Evolutionary conservation across 2,329 filamentous ascomycete species (phyloP).

Genomic region (Zymoseptoria crescenta): DNA sequence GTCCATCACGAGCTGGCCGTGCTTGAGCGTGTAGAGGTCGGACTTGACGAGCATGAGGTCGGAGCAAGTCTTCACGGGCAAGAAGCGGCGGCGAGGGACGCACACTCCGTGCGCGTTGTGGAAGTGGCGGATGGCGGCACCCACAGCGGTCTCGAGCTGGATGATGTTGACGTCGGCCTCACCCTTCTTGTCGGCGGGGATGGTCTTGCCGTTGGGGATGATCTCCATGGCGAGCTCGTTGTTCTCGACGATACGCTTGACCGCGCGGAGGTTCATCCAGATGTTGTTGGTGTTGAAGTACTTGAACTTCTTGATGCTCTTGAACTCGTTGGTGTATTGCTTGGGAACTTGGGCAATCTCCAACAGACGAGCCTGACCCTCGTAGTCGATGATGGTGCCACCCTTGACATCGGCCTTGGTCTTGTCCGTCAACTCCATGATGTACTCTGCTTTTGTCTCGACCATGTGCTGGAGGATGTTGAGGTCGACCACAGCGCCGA

Average conservation of each 20-base stretch:
- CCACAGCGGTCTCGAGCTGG: slow-evolving; percentile 97
- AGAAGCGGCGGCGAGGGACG: slow-evolving; percentile 92
- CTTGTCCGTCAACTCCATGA: slow-evolving; percentile 99
- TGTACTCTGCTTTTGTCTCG: slow-evolving; percentile 93
- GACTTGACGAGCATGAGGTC: slow-evolving; percentile 99
- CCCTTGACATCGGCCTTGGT: slow-evolving; percentile 99
- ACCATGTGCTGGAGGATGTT: slow-evolving; percentile 99
- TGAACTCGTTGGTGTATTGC: slow-evolving; percentile 99
- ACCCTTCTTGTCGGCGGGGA: slow-evolving; percentile 98
- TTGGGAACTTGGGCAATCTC: slow-evolving; percentile 99
- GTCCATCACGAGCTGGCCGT: slow-evolving; percentile 96
- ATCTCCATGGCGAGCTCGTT: slow-evolving; percentile 99
- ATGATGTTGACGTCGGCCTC: slow-evolving; percentile 96
- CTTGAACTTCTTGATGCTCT: slow-evolving; percentile 99
- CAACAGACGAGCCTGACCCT: slow-evolving; percentile 89
- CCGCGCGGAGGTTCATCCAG: slow-evolving; percentile 95
- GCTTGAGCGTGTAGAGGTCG: slow-evolving; percentile 96
- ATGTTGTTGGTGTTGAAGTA: slow-evolving; percentile 99
- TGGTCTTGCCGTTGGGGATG: slow-evolving; percentile 98
- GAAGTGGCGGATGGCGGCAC: slow-evolving; percentile 98
- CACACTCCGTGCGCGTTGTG: slow-evolving; percentile 98
- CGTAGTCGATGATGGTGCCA: slow-evolving; percentile 99
- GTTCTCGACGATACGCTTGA: slow-evolving; percentile 98
- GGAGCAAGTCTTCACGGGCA: slow-evolving; percentile 99
- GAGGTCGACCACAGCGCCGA: slow-evolving; percentile 94